Conservation (phyloP, 2,329 filamentous ascomycete genomes). For the Neonectria magnoliae region DNA sequence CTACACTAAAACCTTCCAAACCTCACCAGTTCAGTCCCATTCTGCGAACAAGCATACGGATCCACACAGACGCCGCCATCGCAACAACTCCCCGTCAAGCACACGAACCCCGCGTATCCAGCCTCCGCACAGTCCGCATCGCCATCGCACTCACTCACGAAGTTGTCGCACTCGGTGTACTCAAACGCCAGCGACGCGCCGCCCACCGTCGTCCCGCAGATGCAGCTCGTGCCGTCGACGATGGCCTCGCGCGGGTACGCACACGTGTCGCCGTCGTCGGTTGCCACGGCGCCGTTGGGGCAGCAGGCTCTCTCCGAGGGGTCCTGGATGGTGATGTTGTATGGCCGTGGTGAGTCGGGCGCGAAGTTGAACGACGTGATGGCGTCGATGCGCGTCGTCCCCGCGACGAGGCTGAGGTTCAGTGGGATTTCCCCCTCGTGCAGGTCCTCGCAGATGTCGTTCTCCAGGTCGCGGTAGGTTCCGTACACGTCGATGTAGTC, state of each 20-base stretch:
- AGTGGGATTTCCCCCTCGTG: slow-evolving; percentile 46
- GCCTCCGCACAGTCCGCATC: slow-evolving; percentile 43
- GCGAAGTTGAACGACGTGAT: slow-evolving; percentile 46
- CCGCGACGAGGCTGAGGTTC: slow-evolving; percentile 47
- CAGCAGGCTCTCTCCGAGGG: slow-evolving; percentile 48
- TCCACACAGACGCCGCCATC: slow-evolving; percentile 50
- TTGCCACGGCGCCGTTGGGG: slow-evolving; percentile 38
- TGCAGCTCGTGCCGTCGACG: slow-evolving; percentile 45
- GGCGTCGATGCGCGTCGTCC: slow-evolving; percentile 41
- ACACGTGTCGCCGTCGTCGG: slow-evolving; percentile 34
- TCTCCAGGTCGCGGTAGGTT: slow-evolving; percentile 41
- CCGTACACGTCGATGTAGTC: slow-evolving; percentile 48
- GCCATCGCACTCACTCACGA: slow-evolving; percentile 37
- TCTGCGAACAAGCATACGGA: slow-evolving; percentile 49
- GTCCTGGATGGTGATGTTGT: slow-evolving; percentile 50
- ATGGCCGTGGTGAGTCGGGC: slow-evolving; percentile 36
- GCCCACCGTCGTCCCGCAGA: slow-evolving; percentile 46
- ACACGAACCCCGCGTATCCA: slow-evolving; percentile 42
- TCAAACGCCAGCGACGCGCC: slow-evolving; percentile 45
- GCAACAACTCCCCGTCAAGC: slow-evolving; percentile 50
- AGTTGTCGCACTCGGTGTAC: slow-evolving; percentile 48
- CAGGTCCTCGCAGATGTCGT: slow-evolving; percentile 49
- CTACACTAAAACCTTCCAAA: slow-evolving; percentile 16
- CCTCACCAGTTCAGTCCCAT: slow-evolving; percentile 44
- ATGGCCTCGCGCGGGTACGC: slow-evolving; percentile 46